Percentiles rank a stretch among this genome's conserved stretches.
phyloP scores from a whole-genome alignment of 2,329 filamentous ascomycete genomes.

The Talaromyces sp. region DNA sequence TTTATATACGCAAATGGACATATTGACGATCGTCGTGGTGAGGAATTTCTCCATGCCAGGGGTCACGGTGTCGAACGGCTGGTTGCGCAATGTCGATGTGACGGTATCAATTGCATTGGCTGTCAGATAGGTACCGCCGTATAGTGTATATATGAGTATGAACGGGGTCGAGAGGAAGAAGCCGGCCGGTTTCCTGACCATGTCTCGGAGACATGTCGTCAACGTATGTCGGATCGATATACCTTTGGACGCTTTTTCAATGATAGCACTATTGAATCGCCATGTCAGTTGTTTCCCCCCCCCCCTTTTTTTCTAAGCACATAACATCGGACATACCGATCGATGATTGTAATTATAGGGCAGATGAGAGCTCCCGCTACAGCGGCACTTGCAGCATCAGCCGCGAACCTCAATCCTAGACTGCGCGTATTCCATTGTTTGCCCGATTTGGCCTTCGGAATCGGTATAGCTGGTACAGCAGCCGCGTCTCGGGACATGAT shows the following conservation, averaged over 20 bases:
- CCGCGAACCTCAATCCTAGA: conserved; percentile 61
- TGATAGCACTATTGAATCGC: conserved; percentile 40
- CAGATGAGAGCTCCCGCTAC: conserved; percentile 73
- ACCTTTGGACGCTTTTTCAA: conserved; percentile 48
- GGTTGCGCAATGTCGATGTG: conserved; percentile 59
- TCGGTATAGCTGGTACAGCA: conserved; percentile 22
- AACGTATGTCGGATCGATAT: conserved; percentile 42
- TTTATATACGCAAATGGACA: conserved; percentile 83
- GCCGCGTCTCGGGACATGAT: conserved; percentile 31
- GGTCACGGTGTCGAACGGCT: conserved; percentile 59
- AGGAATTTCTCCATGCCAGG: conserved; percentile 76
- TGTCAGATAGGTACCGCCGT: conserved; percentile 83
- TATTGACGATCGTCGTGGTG: conserved; percentile 75
- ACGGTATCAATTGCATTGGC: conserved; percentile 84
- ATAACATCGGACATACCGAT: conserved; percentile 50
- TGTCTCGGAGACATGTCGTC: conserved; percentile 37
- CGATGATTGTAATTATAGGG: conserved; percentile 81
- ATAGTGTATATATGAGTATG: conserved; percentile 57
- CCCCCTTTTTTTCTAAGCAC: too few relatives aligned
- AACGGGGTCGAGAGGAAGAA: conserved; percentile 49
- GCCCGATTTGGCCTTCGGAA: background rate
- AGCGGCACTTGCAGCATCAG: conserved; percentile 66
- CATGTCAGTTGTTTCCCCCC: conserved; percentile 9
- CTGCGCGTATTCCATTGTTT: conserved; percentile 70
- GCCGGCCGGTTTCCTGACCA: conserved; percentile 38